These are phyloP conservation scores for Tylopilus felleus DNA, from an alignment of 768 basidiomycete genomes.

Conservation along the genomic window DNA sequence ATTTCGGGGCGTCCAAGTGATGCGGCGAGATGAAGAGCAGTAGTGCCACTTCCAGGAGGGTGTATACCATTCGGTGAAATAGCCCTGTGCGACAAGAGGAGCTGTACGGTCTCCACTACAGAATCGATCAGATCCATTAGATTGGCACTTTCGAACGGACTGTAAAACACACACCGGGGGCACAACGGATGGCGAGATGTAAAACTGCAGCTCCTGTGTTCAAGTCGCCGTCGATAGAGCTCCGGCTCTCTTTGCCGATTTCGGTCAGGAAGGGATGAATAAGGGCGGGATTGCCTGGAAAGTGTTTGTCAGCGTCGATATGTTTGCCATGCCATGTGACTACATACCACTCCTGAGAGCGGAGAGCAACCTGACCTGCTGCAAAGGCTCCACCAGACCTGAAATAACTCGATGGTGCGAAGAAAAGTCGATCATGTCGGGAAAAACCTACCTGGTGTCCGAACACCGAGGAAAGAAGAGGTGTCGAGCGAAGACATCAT, in stretches of 20 bases:
- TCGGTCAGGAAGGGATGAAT: constrained; percentile 83
- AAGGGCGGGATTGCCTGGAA: constrained; percentile 65
- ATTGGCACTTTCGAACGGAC: neutral
- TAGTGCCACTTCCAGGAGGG: constrained; percentile 67
- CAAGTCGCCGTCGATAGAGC: constrained; percentile 43
- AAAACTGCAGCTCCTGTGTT: constrained; percentile 74
- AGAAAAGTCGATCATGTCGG: neutral
- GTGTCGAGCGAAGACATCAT: constrained; percentile 19
- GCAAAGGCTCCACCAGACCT: constrained; percentile 43
- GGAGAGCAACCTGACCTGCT: constrained; percentile 62
- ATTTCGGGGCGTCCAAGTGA: constrained; percentile 70
- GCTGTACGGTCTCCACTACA: constrained; percentile 60
- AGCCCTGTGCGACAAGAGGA: constrained; percentile 67
- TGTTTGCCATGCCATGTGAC: neutral
- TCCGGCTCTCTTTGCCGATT: constrained; percentile 62
- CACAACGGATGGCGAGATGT: constrained; percentile 82
- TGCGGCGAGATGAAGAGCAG: constrained; percentile 71
- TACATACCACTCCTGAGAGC: constrained; percentile 58
- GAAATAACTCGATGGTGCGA: constrained; percentile 5
- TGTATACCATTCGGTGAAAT: constrained; percentile 79
- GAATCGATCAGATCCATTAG: constrained; percentile 1
- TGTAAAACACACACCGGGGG: constrained; percentile 50
- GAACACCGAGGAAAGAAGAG: constrained; percentile 19
- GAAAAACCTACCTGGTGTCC: constrained; percentile 13
- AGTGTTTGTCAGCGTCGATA: neutral